Conservation (phyloP, 208 protist species). For the Trypanosoma platydactyli region DNA sequence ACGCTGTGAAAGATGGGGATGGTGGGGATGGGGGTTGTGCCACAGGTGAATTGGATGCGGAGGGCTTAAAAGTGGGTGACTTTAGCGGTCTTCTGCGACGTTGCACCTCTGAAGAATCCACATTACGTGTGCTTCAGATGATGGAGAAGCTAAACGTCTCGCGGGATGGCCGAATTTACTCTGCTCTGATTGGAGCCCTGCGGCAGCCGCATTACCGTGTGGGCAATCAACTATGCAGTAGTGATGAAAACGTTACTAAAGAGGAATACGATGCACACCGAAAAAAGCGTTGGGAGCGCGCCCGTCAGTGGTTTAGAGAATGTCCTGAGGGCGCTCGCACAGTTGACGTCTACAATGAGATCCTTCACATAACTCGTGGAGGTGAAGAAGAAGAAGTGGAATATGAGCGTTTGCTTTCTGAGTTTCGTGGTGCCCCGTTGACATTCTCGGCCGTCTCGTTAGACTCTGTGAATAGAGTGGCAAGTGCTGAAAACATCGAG, state of each 20-base stretch:
- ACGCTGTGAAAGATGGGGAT: conserved; percentile 32
- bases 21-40: background rate
- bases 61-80: conserved; percentile 63
- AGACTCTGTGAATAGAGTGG: background rate
- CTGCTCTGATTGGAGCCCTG: conserved; percentile 62
- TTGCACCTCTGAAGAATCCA: conserved; percentile 37
- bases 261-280: conserved; percentile 54
- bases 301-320: conserved; percentile 53
- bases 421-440: conserved; percentile 55
- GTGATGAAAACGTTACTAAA: conserved; percentile 12
- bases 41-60: background rate
- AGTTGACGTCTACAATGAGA: conserved; percentile 73
- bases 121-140: conserved; percentile 49
- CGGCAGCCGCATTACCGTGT: conserved; percentile 62
- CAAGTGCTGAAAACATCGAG: background rate
- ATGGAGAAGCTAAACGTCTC: conserved; percentile 63
- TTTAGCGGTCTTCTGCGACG: conserved; percentile 69
- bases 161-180: conserved; percentile 46
- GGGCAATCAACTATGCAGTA: background rate
- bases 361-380: conserved; percentile 68
- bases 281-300: conserved; percentile 41
- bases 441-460: background rate
- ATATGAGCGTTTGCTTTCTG: conserved; percentile 51
- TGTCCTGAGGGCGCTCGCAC: conserved; percentile 44
- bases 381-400: conserved; percentile 33